These are phyloP conservation scores for Pyrus communis DNA, from an alignment of 306 rosid species.

Conservation along the genomic window DNA sequence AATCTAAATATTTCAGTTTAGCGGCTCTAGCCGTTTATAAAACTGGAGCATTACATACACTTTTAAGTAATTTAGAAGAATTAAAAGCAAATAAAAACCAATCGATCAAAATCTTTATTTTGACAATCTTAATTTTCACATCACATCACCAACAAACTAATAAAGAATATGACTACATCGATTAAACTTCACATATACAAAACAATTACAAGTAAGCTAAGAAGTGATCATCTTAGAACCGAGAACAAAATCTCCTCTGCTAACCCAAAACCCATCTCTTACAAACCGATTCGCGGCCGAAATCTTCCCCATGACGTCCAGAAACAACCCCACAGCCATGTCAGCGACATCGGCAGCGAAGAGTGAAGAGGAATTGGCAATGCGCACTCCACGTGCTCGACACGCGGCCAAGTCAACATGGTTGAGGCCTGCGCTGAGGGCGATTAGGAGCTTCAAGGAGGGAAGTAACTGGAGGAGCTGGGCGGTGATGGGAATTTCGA, in stretches of 20 bases:
- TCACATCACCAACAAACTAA: too few species aligned
- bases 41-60: too few species aligned
- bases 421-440: conserved; percentile 20
- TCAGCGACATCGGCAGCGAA: conserved; percentile 50
- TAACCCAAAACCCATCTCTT: conserved; percentile 7
- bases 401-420: conserved; percentile 23
- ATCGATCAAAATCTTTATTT: too few species aligned
- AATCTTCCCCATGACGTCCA: conserved; percentile 36
- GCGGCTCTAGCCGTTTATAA: too few species aligned
- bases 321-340: conserved; percentile 37
- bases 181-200: too few species aligned
- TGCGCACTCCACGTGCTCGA: conserved; percentile 6
- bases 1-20: too few species aligned
- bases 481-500: background rate
- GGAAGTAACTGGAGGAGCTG: conserved; percentile 19
- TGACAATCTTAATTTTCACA: too few species aligned
- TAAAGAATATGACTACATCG: too few species aligned
- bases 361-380: conserved; percentile 23
- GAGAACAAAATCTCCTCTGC: conserved; percentile 21
- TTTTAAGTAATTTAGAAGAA: too few species aligned
- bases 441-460: conserved; percentile 13
- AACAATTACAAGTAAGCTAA: background rate
- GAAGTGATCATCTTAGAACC: conserved; percentile 27
- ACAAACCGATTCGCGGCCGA: conserved; percentile 26
- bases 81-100: too few species aligned